Evolutionary conservation across 2,329 filamentous ascomycete genomes (phyloP).

Genomic region (Pestalotiopsis sp.): DNA sequence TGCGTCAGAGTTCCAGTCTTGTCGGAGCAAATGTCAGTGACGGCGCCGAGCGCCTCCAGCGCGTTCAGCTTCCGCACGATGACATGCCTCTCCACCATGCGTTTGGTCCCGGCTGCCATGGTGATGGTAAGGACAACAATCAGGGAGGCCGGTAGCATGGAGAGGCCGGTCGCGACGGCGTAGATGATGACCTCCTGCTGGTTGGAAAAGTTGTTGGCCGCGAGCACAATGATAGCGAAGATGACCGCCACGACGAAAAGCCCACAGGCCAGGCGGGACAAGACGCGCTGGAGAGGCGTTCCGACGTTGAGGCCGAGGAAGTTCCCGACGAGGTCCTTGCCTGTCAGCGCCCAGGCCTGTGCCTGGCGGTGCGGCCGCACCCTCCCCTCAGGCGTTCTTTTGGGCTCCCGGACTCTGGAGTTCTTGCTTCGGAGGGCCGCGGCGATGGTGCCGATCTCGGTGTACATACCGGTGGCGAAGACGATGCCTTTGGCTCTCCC

Average conservation of each 20-base stretch:
- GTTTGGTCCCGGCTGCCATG: slow-evolving; percentile 60
- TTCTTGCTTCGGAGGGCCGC: slow-evolving; percentile 57
- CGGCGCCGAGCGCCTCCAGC: slow-evolving; percentile 61
- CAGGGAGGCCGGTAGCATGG: slow-evolving; percentile 61
- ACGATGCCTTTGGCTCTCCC: slow-evolving; percentile 62
- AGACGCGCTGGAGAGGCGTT: slow-evolving; percentile 68
- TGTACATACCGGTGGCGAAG: slow-evolving; percentile 59
- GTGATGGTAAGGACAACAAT: slow-evolving; percentile 69
- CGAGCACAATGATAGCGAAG: slow-evolving; percentile 69
- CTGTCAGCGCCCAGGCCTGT: slow-evolving; percentile 47
- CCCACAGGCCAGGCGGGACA: slow-evolving; percentile 66
- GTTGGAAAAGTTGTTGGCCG: slow-evolving; percentile 57
- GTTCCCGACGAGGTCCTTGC: slow-evolving; percentile 57
- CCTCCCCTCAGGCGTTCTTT: slow-evolving; percentile 51
- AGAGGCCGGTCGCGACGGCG: slow-evolving; percentile 57
- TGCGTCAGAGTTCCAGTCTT: slow-evolving; percentile 63
- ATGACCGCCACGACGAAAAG: slow-evolving; percentile 68
- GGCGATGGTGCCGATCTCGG: slow-evolving; percentile 66
- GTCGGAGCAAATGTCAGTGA: slow-evolving; percentile 57
- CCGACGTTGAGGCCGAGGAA: slow-evolving; percentile 70
- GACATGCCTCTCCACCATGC: slow-evolving; percentile 57
- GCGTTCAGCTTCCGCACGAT: slow-evolving; percentile 60
- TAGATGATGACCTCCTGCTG: slow-evolving; percentile 64
- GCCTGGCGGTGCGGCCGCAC: slow-evolving; percentile 53
- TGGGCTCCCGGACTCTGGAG: slow-evolving; percentile 49